Percentiles rank a stretch among this genome's conserved stretches.
phyloP scores from a whole-genome alignment of 2,329 filamentous ascomycete genomes.

The Elsinoe arachidis region DNA sequence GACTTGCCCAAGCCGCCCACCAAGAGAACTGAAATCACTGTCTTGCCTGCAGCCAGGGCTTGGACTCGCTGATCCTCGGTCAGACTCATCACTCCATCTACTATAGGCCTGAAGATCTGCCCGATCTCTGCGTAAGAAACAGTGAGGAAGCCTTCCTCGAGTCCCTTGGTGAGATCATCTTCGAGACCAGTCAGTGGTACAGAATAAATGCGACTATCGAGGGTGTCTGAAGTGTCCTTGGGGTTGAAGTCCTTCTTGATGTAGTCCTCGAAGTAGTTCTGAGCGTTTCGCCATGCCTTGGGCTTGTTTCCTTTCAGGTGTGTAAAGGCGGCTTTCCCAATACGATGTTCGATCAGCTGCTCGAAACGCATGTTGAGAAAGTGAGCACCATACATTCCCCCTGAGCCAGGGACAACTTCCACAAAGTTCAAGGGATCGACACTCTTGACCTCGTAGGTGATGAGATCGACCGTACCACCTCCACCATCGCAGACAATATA shows the following conservation, averaged over 20 bases:
- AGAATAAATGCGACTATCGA: slow-evolving; percentile 57
- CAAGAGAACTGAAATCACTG: slow-evolving; percentile 58
- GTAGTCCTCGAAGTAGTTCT: slow-evolving; percentile 75
- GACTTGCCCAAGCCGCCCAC: slow-evolving; percentile 76
- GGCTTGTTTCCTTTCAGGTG: slow-evolving; percentile 70
- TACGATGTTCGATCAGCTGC: slow-evolving; percentile 54
- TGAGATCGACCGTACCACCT: slow-evolving; percentile 61
- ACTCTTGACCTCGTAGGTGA: slow-evolving; percentile 72
- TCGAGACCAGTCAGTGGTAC: slow-evolving; percentile 68
- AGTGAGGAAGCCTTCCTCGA: slow-evolving; percentile 68
- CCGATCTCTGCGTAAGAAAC: slow-evolving; percentile 62
- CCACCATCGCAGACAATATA: slow-evolving; percentile 51
- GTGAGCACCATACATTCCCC: slow-evolving; percentile 67
- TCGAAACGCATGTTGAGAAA: slow-evolving; percentile 68
- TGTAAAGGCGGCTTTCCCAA: slow-evolving; percentile 41
- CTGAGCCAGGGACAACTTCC: slow-evolving; percentile 71
- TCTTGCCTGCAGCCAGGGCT: slow-evolving; percentile 32
- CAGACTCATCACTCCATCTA: slow-evolving; percentile 42
- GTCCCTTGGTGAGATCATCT: slow-evolving; percentile 64
- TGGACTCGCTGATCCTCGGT: slow-evolving; percentile 37
- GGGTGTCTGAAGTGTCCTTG: slow-evolving; percentile 51
- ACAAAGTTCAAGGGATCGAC: slow-evolving; percentile 63
- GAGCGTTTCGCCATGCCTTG: slow-evolving; percentile 64
- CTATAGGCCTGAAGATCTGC: slow-evolving; percentile 53
- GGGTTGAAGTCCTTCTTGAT: slow-evolving; percentile 72